Evolutionary conservation across 345 rosid species (phyloP).

Genomic region (Orychophragmus violaceus): DNA sequence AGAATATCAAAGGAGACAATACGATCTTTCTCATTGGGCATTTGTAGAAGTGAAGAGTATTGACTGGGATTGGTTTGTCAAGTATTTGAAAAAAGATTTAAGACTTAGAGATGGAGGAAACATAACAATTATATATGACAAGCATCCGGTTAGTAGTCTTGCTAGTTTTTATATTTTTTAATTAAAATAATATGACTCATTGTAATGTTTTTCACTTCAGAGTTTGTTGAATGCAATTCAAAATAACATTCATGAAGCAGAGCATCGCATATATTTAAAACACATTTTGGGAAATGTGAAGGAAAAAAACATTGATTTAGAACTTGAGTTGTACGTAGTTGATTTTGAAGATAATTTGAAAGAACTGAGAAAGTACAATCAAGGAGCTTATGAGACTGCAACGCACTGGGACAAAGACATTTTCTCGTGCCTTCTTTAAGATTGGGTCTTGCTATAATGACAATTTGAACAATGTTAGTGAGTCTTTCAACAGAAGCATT

Average conservation of each 20-base stretch:
- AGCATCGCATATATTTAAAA: neutral
- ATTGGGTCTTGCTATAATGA: neutral
- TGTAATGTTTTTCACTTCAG: neutral
- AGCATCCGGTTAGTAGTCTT: neutral
- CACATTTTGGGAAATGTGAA: neutral
- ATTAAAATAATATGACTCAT: neutral
- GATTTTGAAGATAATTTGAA: neutral
- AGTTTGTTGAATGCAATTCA: neutral
- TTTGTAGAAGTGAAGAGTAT: neutral
- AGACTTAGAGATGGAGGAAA: neutral
- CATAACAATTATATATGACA: neutral
- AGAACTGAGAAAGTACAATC: neutral
- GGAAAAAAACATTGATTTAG: neutral
- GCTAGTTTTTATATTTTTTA: no score
- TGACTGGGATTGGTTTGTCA: neutral
- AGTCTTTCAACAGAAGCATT: neutral
- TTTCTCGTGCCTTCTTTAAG: neutral
- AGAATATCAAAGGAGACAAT: neutral
- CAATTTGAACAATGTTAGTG: neutral
- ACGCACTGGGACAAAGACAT: neutral
- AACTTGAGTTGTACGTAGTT: neutral
- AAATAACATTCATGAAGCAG: neutral
- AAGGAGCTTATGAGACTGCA: neutral
- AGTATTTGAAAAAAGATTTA: neutral
- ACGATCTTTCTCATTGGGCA: neutral